Percentiles rank a stretch among this genome's conserved stretches.
Evolutionary conservation across 2,329 filamentous ascomycete genomes (phyloP).

Genomic region (Grosmannia huntii): DNA sequence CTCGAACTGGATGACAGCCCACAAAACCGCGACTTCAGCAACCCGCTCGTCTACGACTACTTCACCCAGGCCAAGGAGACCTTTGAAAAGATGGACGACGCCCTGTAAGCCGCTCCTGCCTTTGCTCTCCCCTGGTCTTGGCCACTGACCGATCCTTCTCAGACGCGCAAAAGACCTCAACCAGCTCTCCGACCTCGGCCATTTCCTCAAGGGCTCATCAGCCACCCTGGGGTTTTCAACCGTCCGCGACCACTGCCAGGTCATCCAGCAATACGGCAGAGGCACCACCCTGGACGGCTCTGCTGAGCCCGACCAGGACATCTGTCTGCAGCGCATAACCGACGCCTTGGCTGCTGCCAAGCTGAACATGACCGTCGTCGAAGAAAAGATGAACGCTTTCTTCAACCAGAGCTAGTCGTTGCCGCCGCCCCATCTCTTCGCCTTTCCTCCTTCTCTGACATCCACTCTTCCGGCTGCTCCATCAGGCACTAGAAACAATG

Average conservation of each 20-base stretch:
- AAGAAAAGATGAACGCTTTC: constrained; percentile 57
- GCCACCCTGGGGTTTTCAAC: constrained; percentile 85
- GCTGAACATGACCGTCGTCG: constrained; percentile 61
- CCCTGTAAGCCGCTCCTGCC: constrained; percentile 52
- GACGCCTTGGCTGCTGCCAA: constrained; percentile 61
- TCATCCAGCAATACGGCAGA: constrained; percentile 88
- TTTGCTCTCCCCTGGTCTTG: background rate
- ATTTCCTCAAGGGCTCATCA: constrained; percentile 95
- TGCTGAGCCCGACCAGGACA: constrained; percentile 49
- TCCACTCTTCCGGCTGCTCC: background rate
- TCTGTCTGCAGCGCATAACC: constrained; percentile 57
- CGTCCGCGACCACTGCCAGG: constrained; percentile 86
- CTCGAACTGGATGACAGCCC: constrained; percentile 96
- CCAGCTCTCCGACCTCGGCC: constrained; percentile 72
- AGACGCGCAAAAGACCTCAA: constrained; percentile 57
- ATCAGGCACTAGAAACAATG: constrained; percentile 8
- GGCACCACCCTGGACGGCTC: constrained; percentile 67
- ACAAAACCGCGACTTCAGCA: constrained; percentile 75
- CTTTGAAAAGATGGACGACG: constrained; percentile 70
- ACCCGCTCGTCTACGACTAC: constrained; percentile 79
- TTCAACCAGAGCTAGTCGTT: constrained; percentile 28
- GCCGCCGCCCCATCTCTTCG: background rate
- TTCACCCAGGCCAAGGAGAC: constrained; percentile 84
- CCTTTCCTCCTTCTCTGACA: background rate
- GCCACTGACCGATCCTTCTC: background rate